Conservation (phyloP, 305 asterid species). For the Vinca major region DNA sequence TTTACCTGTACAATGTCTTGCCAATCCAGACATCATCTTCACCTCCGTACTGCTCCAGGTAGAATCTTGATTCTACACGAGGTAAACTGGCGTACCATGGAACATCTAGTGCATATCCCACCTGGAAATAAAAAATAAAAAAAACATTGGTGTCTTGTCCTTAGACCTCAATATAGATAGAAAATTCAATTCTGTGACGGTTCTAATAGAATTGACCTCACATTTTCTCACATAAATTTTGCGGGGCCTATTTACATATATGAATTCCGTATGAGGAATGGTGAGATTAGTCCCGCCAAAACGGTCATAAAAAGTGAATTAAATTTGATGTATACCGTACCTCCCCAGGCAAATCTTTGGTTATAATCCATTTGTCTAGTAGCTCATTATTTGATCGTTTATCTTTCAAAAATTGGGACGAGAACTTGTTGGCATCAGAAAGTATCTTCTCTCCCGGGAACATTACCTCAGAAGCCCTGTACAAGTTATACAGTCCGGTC, state of each 20-base stretch:
- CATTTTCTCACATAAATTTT: too few relatives aligned
- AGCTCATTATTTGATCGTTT: slow-evolving; percentile 51
- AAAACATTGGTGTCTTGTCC: too few relatives aligned
- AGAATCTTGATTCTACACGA: slow-evolving; percentile 65
- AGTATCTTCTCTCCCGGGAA: slow-evolving; percentile 62
- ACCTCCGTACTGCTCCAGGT: slow-evolving; percentile 72
- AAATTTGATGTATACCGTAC: slow-evolving; percentile 13
- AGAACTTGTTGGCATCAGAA: slow-evolving; percentile 33
- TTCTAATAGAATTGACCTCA: too few relatives aligned
- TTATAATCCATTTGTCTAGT: slow-evolving; percentile 82
- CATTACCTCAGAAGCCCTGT: slow-evolving; percentile 66
- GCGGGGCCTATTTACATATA: too few relatives aligned
- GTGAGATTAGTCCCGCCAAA: too few relatives aligned
- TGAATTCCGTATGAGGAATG: too few relatives aligned
- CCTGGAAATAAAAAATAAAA: slow-evolving; percentile 34
- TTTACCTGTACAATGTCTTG: slow-evolving; percentile 78
- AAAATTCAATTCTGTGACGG: too few relatives aligned
- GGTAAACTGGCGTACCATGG: slow-evolving; percentile 82
- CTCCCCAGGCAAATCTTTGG: slow-evolving; percentile 91
- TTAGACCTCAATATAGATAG: too few relatives aligned
- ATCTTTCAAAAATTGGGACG: slow-evolving; percentile 37
- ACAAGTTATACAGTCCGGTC: slow-evolving; percentile 81
- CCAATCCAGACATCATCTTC: slow-evolving; percentile 94
- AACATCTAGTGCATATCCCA: slow-evolving; percentile 65
- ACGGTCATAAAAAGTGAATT: neutral